Percentiles rank a stretch among this genome's conserved stretches.
phyloP scores from a whole-genome alignment of 495 filamentous ascomycete genomes.

The Xanthoparmelia taractica region DNA sequence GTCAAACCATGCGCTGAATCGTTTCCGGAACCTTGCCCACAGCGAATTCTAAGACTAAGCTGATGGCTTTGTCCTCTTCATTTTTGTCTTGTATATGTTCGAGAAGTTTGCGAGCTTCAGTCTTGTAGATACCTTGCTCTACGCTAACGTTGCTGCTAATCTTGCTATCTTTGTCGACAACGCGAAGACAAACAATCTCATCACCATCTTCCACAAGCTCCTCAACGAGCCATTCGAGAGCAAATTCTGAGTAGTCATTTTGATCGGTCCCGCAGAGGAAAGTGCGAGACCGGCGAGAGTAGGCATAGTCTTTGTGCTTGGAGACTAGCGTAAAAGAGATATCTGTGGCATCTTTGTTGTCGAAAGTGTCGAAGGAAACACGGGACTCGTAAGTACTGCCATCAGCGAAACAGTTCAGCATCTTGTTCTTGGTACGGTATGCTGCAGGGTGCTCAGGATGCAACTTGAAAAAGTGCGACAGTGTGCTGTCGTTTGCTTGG shows the following conservation, averaged over 20 bases:
- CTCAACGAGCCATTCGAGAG: conserved; percentile 87
- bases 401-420: conserved; percentile 1
- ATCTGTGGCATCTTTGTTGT: conserved; percentile 70
- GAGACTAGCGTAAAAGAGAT: conserved; percentile 79
- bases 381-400: conserved; percentile 43
- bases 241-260: conserved; percentile 92
- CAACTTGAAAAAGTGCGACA: background rate
- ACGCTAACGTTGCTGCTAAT: conserved; percentile 58
- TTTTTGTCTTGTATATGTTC: conserved; percentile 80
- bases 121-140: conserved; percentile 67
- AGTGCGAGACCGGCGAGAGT: conserved; percentile 73
- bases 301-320: conserved; percentile 84
- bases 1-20: conserved; percentile 82
- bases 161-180: conserved; percentile 78
- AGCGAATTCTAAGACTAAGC: conserved; percentile 78
- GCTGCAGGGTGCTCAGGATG: background rate
- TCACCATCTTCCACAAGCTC: conserved; percentile 96
- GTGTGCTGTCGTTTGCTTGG: background rate
- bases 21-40: conserved; percentile 88
- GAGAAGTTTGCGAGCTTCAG: conserved; percentile 69
- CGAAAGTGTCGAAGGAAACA: conserved; percentile 93
- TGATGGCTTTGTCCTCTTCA: conserved; percentile 71
- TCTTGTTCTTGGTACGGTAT: background rate
- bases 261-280: conserved; percentile 93
- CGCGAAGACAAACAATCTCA: conserved; percentile 87